Evolutionary conservation across 2,329 filamentous ascomycete genomes (phyloP).

Genomic region (Aspergillus sp.): DNA sequence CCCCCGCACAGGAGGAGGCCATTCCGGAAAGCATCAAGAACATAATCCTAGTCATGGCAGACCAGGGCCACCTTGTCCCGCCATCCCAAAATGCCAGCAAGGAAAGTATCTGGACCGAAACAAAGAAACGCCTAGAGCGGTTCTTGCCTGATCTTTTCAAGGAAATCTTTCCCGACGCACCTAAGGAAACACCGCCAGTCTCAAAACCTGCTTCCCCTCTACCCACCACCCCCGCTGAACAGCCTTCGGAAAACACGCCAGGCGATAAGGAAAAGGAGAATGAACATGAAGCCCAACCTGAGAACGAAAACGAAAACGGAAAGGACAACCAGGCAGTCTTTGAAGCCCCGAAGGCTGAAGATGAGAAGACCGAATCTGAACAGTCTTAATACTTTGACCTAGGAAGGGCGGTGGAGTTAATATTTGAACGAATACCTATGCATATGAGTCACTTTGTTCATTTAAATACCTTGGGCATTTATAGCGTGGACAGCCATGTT

Average conservation of each 20-base stretch:
- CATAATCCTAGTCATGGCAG: constrained; percentile 91
- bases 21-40: constrained; percentile 96
- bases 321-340: constrained; percentile 3
- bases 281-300: constrained; percentile 3
- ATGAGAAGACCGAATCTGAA: not conserved
- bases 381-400: not conserved
- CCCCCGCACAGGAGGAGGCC: constrained; percentile 72
- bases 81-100: constrained; percentile 55
- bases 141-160: constrained; percentile 61
- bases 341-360: not conserved
- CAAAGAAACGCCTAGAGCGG: constrained; percentile 58
- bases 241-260: not conserved
- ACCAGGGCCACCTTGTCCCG: constrained; percentile 77
- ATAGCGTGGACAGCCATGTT: constrained; percentile 14
- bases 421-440: not conserved
- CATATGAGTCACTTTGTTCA: not conserved
- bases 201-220: constrained; percentile 22
- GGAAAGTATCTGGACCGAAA: constrained; percentile 61
- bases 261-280: constrained; percentile 5
- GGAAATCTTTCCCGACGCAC: constrained; percentile 55
- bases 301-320: constrained; percentile 13
- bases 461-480: constrained; percentile 14
- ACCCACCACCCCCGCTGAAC: not conserved
- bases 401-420: too few species aligned
- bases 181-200: constrained; percentile 21